Conservation (phyloP, 1,284 basidiomycete species). For the Boletus semigastroideus region DNA sequence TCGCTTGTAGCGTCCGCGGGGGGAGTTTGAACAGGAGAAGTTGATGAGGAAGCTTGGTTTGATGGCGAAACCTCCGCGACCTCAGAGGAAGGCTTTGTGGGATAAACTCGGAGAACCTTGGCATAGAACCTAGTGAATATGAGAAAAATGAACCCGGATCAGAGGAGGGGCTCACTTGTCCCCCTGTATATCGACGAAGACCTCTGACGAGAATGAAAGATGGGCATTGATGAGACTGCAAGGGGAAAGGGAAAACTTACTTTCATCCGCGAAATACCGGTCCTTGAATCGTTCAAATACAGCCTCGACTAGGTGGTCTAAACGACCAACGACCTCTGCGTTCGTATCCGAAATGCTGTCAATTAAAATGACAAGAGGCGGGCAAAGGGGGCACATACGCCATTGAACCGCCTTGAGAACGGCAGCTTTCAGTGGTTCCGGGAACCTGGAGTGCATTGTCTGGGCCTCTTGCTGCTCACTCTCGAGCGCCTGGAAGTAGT, state of each 20-base stretch:
- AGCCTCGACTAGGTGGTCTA: conserved; percentile 92
- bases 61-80: conserved; percentile 40
- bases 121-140: conserved; percentile 67
- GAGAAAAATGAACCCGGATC: conserved; percentile 23
- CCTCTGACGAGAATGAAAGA: conserved; percentile 48
- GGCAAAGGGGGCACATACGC: conserved; percentile 62
- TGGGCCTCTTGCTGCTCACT: conserved; percentile 89
- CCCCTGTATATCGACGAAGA: conserved; percentile 81
- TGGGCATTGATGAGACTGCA: conserved; percentile 19
- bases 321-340: conserved; percentile 90
- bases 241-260: conserved; percentile 47
- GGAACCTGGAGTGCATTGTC: conserved; percentile 88
- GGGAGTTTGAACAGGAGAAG: conserved; percentile 31
- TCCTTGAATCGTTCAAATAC: conserved; percentile 96
- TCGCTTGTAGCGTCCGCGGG: conserved; percentile 38
- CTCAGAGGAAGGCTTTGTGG: conserved; percentile 57
- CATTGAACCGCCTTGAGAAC: conserved; percentile 93
- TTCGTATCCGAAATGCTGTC: conserved; percentile 16
- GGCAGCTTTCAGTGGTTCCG: conserved; percentile 88
- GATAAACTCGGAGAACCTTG: conserved; percentile 70
- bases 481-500: conserved; percentile 92
- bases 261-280: conserved; percentile 89
- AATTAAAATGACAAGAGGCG: conserved; percentile 15
- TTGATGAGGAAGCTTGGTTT: conserved; percentile 34
- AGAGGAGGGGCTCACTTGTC: conserved; percentile 60